Conservation (phyloP, 2,329 filamentous ascomycete species). For the Orbilia quercus region DNA sequence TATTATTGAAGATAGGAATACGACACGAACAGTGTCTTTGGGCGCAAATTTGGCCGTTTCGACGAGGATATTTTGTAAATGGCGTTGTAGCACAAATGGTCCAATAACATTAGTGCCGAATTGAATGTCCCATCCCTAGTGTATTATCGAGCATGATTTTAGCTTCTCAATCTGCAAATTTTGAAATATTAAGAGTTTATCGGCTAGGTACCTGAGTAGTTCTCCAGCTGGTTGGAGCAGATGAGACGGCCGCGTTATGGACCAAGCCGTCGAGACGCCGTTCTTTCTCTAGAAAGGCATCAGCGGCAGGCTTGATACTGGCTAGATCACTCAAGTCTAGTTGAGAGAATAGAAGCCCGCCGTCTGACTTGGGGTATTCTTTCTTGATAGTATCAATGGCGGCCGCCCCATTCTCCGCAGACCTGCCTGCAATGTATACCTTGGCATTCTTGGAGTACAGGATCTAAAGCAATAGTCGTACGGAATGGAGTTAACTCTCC, state of each 20-base stretch:
- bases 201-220: conserved; percentile 60
- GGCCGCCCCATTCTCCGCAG: conserved; percentile 64
- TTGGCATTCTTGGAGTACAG: conserved; percentile 69
- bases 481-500: conserved; percentile 51
- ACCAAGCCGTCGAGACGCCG: conserved; percentile 64
- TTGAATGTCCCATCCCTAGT: conserved; percentile 56
- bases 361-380: conserved; percentile 62
- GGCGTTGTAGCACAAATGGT: conserved; percentile 56
- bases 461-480: conserved; percentile 64
- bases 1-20: conserved; percentile 60
- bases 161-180: conserved; percentile 8
- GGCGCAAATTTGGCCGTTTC: conserved; percentile 56
- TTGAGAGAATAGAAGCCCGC: conserved; percentile 65
- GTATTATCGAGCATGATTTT: neutral
- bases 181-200: conserved; percentile 13
- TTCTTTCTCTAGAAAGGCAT: conserved; percentile 61
- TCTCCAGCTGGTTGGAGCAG: conserved; percentile 63
- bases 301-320: conserved; percentile 61
- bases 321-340: conserved; percentile 66
- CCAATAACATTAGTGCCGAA: conserved; percentile 58
- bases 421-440: conserved; percentile 70
- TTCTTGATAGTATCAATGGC: conserved; percentile 66
- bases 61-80: conserved; percentile 56
- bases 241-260: conserved; percentile 67
- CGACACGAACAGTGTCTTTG: conserved; percentile 60